Base-by-base conservation (phyloP, 2,329 filamentous ascomycete species). In the Cladophialophora bantiana region DNA sequence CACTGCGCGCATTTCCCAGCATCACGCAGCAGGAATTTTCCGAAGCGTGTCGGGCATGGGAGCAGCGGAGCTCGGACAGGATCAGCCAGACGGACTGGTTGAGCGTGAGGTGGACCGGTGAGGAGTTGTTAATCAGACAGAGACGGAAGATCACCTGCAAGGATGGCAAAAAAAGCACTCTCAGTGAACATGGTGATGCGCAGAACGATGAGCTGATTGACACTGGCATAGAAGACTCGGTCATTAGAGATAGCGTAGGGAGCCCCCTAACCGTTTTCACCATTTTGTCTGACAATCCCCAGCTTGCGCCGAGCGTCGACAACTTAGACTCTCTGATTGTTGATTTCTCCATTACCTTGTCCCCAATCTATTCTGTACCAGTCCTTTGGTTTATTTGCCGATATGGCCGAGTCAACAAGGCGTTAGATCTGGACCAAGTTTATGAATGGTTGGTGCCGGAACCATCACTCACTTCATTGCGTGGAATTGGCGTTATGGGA, bases 361-460 rank as follows among this genome's bases (percentile, higher is more conserved):
- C 93, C 73, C 87, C 89, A 63, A 91, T 89, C 64, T 94, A 94
- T 78, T 85, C 85, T 68, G 86, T 90, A 54, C 91, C 91, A 7
- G 90, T 91, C 66, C 83, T 94, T 64, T 94, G 91, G 86, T 93
- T 94, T 80, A 86, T 82, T 62, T 78, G 93, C 73, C 85, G 87
- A 71, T 83, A 85, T 67, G 79, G 88, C 66, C 84, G 85, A 18
- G 78, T 81, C 56, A 82, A 83, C 65, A 86, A 88, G 69, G 80
- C 83, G 45, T 78, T 86, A 73, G 84, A 85, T 73, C 81, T 93
- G 72, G 89, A 93, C 68, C 86, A 86, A 3, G 86, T 93, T 69
- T 93, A 93, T 77, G 83, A 87, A 68, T 85, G 85, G 70, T 82
- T 94, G 56, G 90, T 94, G 54, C 90, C 91, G 18, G 81, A 86